phyloP scores from a whole-genome alignment of 2,329 filamentous ascomycete species.

The Colletotrichum coccodes region DNA sequence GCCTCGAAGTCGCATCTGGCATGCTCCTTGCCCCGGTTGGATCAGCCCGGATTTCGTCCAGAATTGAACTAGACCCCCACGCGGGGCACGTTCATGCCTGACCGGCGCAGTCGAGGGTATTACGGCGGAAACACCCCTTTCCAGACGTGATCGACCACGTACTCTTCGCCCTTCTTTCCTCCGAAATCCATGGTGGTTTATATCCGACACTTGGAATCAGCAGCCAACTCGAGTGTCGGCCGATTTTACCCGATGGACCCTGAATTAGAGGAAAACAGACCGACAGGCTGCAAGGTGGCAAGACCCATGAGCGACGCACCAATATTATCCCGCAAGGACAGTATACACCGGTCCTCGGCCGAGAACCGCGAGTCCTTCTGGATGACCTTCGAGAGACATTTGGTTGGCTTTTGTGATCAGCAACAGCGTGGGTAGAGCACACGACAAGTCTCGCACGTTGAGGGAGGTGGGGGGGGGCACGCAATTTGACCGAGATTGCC shows the following conservation, averaged over 20 bases:
- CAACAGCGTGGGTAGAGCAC: not conserved
- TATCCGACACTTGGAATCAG: conserved; percentile 13
- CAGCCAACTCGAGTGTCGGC: conserved; percentile 14
- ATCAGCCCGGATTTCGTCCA: conserved; percentile 16
- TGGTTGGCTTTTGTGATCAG: conserved; percentile 29
- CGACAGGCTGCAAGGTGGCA: not conserved
- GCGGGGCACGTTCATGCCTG: conserved; percentile 30
- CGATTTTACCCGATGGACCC: conserved; percentile 19
- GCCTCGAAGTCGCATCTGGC: conserved; percentile 20
- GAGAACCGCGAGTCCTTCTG: conserved; percentile 8
- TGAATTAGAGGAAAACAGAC: not conserved
- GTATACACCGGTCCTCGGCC: conserved; percentile 9
- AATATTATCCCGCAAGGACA: not conserved
- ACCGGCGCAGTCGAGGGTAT: conserved; percentile 10
- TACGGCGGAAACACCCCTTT: conserved; percentile 28
- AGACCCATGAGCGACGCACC: not conserved
- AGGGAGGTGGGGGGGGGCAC: conserved; percentile 19
- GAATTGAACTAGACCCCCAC: conserved; percentile 26
- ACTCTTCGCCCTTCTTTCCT: conserved; percentile 14
- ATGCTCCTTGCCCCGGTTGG: conserved; percentile 20
- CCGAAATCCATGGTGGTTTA: conserved; percentile 22
- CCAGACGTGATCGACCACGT: conserved; percentile 27
- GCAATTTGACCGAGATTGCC: conserved; percentile 34
- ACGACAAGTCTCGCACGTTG: conserved; percentile 25
- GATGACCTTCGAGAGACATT: conserved; percentile 22